A percentile compares a stretch with the other conserved stretches of the same genome.
phyloP scores from a whole-genome alignment of 2,329 filamentous ascomycete genomes.

The Aspergillus sp. region DNA sequence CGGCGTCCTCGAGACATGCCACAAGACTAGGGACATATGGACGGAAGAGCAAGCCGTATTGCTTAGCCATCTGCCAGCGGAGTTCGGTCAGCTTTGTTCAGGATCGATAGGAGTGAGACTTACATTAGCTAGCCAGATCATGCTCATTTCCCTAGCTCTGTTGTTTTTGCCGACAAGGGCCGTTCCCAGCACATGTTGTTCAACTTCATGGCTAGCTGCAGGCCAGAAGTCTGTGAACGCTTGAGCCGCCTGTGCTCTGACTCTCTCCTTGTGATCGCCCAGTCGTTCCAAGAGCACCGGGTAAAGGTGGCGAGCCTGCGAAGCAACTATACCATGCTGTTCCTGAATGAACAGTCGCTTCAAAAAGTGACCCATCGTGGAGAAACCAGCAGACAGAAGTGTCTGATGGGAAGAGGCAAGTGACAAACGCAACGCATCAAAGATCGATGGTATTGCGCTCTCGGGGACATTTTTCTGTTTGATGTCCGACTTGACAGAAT shows the following conservation, averaged over 20 bases:
- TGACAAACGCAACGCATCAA: conserved; percentile 77
- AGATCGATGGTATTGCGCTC: conserved; percentile 66
- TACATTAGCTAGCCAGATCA: conserved; percentile 83
- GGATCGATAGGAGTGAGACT: conserved; percentile 21
- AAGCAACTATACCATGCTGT: conserved; percentile 68
- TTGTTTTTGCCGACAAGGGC: conserved; percentile 79
- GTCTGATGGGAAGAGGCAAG: conserved; percentile 74
- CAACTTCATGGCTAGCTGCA: conserved; percentile 70
- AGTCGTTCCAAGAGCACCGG: conserved; percentile 79
- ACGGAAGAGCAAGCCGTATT: conserved; percentile 77
- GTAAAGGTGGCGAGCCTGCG: conserved; percentile 69
- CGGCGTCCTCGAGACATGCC: conserved; percentile 84
- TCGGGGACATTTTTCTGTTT: conserved; percentile 91
- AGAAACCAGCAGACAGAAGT: conserved; percentile 81
- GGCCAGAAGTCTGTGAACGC: conserved; percentile 76
- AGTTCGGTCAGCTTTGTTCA: conserved; percentile 12
- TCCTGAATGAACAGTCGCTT: conserved; percentile 86
- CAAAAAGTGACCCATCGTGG: conserved; percentile 81
- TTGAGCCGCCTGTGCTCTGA: conserved; percentile 72
- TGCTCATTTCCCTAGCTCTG: conserved; percentile 78
- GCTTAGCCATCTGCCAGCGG: conserved; percentile 69
- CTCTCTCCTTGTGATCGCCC: conserved; percentile 84
- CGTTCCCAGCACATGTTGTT: conserved; percentile 74
- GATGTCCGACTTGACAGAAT: conserved; percentile 79
- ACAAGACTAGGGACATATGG: conserved; percentile 80